These are phyloP conservation scores for Vaccinium macrocarpon DNA, from an alignment of 148 eudicot genomes.

Conservation along the genomic window DNA sequence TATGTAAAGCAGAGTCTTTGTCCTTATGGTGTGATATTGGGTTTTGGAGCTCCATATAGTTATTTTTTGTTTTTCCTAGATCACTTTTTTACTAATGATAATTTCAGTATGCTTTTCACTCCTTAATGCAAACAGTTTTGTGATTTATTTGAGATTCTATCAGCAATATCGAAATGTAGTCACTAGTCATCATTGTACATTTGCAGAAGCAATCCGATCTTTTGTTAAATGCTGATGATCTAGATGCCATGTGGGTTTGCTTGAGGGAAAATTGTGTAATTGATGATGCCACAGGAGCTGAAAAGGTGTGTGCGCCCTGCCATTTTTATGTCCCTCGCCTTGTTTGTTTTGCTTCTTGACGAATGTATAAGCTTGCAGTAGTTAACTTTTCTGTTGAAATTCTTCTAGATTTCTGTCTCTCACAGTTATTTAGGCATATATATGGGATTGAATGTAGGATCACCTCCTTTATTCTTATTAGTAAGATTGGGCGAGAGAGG, in stretches of 20 bases:
- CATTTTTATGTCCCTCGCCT: not conserved
- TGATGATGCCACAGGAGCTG: constrained; percentile 99
- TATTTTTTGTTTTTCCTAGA: not conserved
- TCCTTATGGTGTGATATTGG: not conserved
- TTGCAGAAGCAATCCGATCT: constrained; percentile 96
- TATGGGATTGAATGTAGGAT: not conserved
- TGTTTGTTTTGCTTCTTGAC: not conserved
- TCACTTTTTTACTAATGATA: not conserved
- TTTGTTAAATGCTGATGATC: constrained; percentile 95
- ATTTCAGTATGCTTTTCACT: not conserved
- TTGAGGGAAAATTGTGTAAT: constrained; percentile 97
- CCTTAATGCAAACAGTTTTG: not conserved
- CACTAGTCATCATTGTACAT: constrained; percentile 13
- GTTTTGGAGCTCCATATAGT: not conserved
- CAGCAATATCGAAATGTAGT: not conserved
- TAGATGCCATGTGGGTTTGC: constrained; percentile 99
- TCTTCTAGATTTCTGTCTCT: not conserved
- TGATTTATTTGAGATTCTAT: not conserved
- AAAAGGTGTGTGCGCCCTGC: constrained; percentile 57
- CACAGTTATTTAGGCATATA: not conserved
- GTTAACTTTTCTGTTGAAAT: not conserved
- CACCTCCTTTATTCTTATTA: no score
- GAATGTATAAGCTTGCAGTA: not conserved
- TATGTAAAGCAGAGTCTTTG: not conserved
- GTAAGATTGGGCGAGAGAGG: no score